Percentiles rank a stretch among this genome's conserved stretches.
Evolutionary conservation across 345 rosid genomes (phyloP).

Genomic region (Gossypium sturtianum): DNA sequence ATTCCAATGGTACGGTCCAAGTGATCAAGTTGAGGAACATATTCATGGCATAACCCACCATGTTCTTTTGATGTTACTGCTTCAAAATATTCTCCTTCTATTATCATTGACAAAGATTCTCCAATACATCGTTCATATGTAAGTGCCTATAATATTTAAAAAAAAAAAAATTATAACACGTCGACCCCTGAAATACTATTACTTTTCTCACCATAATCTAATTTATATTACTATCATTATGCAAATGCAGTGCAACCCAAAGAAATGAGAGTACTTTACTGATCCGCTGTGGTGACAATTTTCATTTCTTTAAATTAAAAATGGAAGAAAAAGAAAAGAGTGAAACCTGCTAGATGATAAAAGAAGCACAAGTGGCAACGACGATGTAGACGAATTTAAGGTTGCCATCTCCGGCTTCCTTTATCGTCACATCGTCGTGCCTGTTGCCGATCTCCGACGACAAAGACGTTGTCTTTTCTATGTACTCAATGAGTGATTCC

Average conservation of each 20-base stretch:
- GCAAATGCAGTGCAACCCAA: no score
- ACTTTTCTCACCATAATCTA: no score
- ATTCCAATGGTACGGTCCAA: constrained; percentile 81
- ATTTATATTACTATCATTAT: no score
- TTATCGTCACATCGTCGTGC: constrained; percentile 51
- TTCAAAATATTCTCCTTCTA: constrained; percentile 87
- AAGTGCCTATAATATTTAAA: constrained; percentile 48
- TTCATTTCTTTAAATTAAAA: no score
- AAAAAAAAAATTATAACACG: no score
- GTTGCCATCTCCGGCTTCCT: constrained; percentile 95
- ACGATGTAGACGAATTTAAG: constrained; percentile 85
- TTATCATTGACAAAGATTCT: constrained; percentile 95
- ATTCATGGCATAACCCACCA: constrained; percentile 52
- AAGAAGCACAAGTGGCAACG: constrained; percentile 50
- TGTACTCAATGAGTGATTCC: constrained; percentile 55
- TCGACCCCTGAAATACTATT: no score
- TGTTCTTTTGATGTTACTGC: constrained; percentile 58
- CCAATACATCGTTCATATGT: constrained; percentile 89
- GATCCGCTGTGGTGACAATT: no score
- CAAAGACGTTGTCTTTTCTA: constrained; percentile 61
- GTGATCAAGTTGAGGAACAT: constrained; percentile 91
- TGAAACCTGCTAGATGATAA: constrained; percentile 82
- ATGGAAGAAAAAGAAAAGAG: background rate
- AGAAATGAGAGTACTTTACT: no score
- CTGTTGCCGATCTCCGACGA: constrained; percentile 53